These are phyloP conservation scores for Setaria viridis DNA, from an alignment of 202 grass and related monocot species.

Conservation along the genomic window DNA sequence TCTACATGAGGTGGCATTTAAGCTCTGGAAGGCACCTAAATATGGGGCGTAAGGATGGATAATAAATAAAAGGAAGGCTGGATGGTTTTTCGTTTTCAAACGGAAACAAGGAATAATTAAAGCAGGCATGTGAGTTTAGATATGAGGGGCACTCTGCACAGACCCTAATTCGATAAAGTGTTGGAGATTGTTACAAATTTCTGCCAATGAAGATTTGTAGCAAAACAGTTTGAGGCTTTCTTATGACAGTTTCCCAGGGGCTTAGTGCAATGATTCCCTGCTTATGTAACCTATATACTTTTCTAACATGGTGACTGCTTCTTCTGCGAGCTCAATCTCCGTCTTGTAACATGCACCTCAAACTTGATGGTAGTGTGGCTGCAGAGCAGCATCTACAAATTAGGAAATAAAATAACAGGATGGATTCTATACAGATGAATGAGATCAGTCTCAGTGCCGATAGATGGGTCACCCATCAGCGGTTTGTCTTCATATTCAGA, in stretches of 20 bases:
- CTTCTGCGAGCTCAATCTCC: background rate
- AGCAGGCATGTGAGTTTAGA: background rate
- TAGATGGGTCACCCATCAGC: background rate
- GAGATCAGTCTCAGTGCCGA: background rate
- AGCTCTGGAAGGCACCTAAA: constrained; percentile 95
- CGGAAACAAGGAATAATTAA: background rate
- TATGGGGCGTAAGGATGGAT: constrained; percentile 69
- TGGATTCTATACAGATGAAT: no score
- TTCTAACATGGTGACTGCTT: background rate
- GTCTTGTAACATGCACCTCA: background rate
- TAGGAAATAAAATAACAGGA: no score
- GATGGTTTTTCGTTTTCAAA: constrained; percentile 19
- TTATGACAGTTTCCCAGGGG: background rate
- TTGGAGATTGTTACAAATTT: background rate
- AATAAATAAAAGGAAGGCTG: background rate
- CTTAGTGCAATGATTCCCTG: background rate
- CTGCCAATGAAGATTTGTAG: background rate
- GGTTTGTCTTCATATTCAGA: background rate
- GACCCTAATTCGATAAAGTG: constrained; percentile 2
- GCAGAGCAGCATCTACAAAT: no score
- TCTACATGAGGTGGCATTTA: constrained; percentile 92
- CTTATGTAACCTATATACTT: background rate
- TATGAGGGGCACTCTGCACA: background rate
- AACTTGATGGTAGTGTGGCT: background rate
- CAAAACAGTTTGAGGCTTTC: background rate